Evolutionary conservation across 106 monocot species (phyloP).

Genomic region (Dendrobium nobile): DNA sequence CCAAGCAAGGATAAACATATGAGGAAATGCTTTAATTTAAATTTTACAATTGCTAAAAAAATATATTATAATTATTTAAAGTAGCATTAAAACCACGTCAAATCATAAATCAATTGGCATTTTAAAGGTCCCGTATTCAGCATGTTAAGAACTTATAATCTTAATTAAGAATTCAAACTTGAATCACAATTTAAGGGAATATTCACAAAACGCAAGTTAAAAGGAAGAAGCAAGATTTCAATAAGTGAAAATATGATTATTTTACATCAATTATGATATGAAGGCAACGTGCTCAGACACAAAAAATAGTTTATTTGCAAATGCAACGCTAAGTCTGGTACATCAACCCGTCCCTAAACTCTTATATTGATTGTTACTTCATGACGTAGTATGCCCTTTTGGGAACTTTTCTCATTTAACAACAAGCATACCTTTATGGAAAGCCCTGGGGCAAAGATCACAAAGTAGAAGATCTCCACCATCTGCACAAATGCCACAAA

Average conservation of each 20-base stretch:
- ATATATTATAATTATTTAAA: neutral
- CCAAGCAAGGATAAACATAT: neutral
- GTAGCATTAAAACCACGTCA: neutral
- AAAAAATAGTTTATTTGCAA: too few species aligned
- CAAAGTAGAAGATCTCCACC: conserved; percentile 90
- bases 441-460: conserved; percentile 95
- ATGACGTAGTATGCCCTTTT: neutral
- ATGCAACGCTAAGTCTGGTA: too few species aligned
- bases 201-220: neutral
- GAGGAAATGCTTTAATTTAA: neutral
- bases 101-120: neutral
- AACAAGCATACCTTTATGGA: conserved; percentile 64
- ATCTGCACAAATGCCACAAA: conserved; percentile 88
- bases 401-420: neutral
- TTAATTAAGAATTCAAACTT: neutral
- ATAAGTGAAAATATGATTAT: neutral
- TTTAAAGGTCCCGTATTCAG: neutral
- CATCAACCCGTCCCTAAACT: neutral
- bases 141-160: neutral
- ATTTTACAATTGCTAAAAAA: neutral
- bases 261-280: neutral
- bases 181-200: neutral
- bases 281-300: neutral
- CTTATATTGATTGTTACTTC: neutral
- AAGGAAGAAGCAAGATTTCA: neutral